Base-by-base conservation (phyloP, 306 rosid species). In the Sphenostylis stenocarpa region DNA sequence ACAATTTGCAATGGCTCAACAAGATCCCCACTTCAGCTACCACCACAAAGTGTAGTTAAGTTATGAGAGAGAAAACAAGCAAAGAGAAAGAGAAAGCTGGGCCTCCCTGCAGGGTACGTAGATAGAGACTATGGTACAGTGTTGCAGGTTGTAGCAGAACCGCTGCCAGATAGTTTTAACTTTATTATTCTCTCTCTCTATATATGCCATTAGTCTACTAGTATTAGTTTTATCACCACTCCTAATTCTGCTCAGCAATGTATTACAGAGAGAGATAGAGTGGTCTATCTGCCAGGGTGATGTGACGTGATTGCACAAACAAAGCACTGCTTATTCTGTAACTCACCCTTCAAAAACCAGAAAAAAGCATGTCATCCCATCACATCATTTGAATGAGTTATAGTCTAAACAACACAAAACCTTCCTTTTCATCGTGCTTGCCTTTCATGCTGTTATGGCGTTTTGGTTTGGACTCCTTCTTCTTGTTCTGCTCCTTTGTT, bases 271-370 rank as follows among this genome's bases (percentile, higher is more conserved):
- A 80, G 63, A 55, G 53, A 19, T 48, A 9, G 73, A 17, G 34
- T 26, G 57, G 72, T 15, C 80, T 73, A 61, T 44, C 67, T 61
- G 82, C 64, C 92, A 81, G 85, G 77, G 43, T 79, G 88, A 89
- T 84, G 91, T 91, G 88, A 91, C 81, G 91, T 91, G 91, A 87
- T 88, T 82, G 87, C 86, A 84, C 91, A n/a, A 36, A 57, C 75
- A 81, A 76, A 81, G 80, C 74, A 44, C 26, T 76, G 83, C 84
- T 75, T 82, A 26, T 21, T 36, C 73, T 73, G 66, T 28, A 4
- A 63, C 47, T 11, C 47, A 41, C 47, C 16, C 16, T 41, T 41
- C 47, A 12, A 41, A 38, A 57, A 36, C 67, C 29, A 53, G 64
- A 77, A 60, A 58, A 58, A 28, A 57, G 19, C 64, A 41, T 24